phyloP scores from a whole-genome alignment of 192 early-diverging fungal genomes.

The Lobosporangium transversale region DNA sequence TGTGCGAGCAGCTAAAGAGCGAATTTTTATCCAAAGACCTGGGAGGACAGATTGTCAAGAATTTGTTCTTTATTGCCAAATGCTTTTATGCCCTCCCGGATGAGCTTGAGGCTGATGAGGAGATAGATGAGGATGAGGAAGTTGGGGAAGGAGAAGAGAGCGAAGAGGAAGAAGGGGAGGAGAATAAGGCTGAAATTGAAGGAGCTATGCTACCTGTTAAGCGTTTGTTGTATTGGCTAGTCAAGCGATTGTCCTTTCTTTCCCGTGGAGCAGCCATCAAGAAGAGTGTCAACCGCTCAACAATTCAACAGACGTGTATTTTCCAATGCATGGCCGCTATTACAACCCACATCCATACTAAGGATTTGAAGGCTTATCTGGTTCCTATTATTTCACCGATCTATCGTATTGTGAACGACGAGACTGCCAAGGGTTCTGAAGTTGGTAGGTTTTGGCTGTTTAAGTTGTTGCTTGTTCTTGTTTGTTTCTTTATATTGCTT shows the following conservation, averaged over 20 bases:
- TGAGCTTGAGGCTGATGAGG: constrained; percentile 31
- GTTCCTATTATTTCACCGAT: constrained; percentile 78
- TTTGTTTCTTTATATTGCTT: not conserved
- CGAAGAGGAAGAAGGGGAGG: constrained; percentile 39
- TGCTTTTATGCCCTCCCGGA: constrained; percentile 63
- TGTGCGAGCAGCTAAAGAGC: constrained; percentile 75
- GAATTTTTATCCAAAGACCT: constrained; percentile 76
- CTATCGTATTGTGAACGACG: constrained; percentile 83
- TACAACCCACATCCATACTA: constrained; percentile 67
- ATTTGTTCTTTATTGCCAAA: constrained; percentile 91
- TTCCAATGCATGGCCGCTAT: constrained; percentile 96
- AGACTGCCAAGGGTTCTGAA: constrained; percentile 68
- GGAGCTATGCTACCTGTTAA: constrained; percentile 36
- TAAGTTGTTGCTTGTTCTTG: too few relatives aligned
- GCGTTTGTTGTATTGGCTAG: constrained; percentile 66
- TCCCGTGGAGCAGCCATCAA: constrained; percentile 66
- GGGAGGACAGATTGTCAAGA: constrained; percentile 91
- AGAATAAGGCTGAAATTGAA: constrained; percentile 22
- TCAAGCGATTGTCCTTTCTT: constrained; percentile 71
- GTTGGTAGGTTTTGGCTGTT: constrained; percentile 60
- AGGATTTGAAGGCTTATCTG: constrained; percentile 71
- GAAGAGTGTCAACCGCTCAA: constrained; percentile 47
- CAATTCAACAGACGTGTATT: constrained; percentile 75
- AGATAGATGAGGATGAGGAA: constrained; percentile 56
- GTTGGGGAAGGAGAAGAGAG: constrained; percentile 47